Conservation (phyloP, 164 flowering plant genomes). For the Vitis rupestris region DNA sequence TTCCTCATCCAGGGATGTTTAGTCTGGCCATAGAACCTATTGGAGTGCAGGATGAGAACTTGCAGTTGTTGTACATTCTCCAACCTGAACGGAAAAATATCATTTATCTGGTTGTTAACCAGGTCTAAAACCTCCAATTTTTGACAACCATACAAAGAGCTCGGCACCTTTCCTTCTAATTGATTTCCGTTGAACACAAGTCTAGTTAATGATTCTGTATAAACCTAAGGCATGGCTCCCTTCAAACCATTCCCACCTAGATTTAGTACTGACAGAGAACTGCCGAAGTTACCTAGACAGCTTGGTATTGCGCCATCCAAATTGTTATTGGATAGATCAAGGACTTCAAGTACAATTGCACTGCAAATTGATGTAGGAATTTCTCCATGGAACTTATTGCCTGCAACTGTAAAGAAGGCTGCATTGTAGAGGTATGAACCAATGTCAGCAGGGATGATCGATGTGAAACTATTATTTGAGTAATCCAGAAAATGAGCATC, state of each 20-base stretch:
- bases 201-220: neutral
- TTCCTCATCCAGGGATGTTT: neutral
- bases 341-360: neutral
- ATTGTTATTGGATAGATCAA: slow-evolving; percentile 1
- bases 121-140: neutral
- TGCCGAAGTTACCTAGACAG: neutral
- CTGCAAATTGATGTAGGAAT: neutral
- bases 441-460: too few relatives aligned
- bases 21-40: neutral
- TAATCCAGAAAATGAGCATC: too few relatives aligned
- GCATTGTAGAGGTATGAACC: too few relatives aligned
- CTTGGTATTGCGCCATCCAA: neutral
- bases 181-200: neutral
- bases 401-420: too few relatives aligned
- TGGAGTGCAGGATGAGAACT: neutral
- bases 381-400: too few relatives aligned
- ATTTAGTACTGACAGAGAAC: neutral
- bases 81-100: neutral
- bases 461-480: too few relatives aligned
- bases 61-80: neutral
- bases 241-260: neutral
- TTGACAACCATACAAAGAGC: neutral
- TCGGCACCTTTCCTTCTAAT: neutral
- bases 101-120: neutral
- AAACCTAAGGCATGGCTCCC: neutral